phyloP scores from a whole-genome alignment of 257 asterid genomes.

The Primulina huaijiensis region DNA sequence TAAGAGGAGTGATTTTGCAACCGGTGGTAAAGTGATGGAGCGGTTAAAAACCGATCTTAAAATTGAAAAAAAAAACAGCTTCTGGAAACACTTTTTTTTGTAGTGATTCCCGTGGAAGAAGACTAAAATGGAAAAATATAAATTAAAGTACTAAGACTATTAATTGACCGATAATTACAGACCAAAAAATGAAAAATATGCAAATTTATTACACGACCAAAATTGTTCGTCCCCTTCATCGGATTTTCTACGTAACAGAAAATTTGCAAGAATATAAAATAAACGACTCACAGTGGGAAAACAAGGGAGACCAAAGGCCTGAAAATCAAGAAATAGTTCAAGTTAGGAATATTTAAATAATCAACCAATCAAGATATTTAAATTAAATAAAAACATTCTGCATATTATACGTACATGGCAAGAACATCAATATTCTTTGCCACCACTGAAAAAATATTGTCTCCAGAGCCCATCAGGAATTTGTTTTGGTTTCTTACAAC shows the following conservation, averaged over 20 bases:
- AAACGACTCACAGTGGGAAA: conserved; percentile 76
- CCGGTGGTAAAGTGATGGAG: too few species aligned
- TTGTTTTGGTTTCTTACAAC: neutral
- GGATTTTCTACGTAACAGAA: neutral
- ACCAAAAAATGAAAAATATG: too few species aligned
- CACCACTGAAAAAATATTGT: conserved; percentile 63
- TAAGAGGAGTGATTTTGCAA: too few species aligned
- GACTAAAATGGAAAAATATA: too few species aligned
- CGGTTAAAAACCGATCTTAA: too few species aligned
- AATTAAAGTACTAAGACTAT: too few species aligned
- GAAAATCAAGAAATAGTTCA: conserved; percentile 19
- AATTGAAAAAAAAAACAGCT: too few species aligned
- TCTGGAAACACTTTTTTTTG: too few species aligned
- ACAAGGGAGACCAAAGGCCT: conserved; percentile 91
- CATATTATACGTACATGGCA: conserved; percentile 56
- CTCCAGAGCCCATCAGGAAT: conserved; percentile 62
- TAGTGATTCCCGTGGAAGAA: too few species aligned
- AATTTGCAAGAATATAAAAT: neutral
- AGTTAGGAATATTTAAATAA: conserved; percentile 7
- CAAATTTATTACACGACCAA: too few species aligned
- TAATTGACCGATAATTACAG: too few species aligned
- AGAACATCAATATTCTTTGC: conserved; percentile 85
- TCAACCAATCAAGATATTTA: neutral
- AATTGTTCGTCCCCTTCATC: neutral
- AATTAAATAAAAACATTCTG: neutral